Base-by-base conservation (phyloP, 768 basidiomycete species). In the Suillus weaverae region DNA sequence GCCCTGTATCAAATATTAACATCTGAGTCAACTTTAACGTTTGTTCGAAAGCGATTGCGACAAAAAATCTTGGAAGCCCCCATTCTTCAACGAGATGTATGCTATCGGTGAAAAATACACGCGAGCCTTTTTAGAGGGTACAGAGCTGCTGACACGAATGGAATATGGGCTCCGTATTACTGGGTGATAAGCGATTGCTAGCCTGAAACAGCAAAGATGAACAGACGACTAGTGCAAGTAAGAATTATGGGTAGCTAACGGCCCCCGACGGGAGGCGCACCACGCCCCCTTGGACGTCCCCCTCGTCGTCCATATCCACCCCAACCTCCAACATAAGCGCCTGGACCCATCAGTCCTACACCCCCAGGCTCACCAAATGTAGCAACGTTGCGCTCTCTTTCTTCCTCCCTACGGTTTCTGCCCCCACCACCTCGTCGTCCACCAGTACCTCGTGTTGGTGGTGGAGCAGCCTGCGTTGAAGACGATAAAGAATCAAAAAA, bases 361-460 rank as follows among this genome's bases (percentile, higher is more conserved):
- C 89, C 89, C 13, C 91, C 91, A 9, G 92, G 87, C 73, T 94
- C 92, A 3, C 92, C 93, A 81, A 95, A 95, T 9, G 92, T 94
- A 36, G 90, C 89, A 10, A 94, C 86, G 70, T 94, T 94, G 76
- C 85, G 86, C 75, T 92, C 91, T 65, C 92, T 77, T 72, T 94
- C 92, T 70, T 94, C 93, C 69, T 94, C 92, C 51, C 92, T 78
- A 69, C 92, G 82, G 69, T 86, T 91, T 61, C 89, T 80, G 1
- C 88, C 91, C 0, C 77, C 82, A 5, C 83, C 81, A 18, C 83
- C 77, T 0, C 82, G 72, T 50, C 83, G 71, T 7, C 80, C 77
- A 43, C 78, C 78, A 3, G 82, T 78, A 18, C 81, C 80, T 33
- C 81, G 73, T 22, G 68, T 55, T 1, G 72, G 69, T 4, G 75